Conservation (phyloP, 1,284 basidiomycete genomes). For the Fomitopsis pinicola region DNA sequence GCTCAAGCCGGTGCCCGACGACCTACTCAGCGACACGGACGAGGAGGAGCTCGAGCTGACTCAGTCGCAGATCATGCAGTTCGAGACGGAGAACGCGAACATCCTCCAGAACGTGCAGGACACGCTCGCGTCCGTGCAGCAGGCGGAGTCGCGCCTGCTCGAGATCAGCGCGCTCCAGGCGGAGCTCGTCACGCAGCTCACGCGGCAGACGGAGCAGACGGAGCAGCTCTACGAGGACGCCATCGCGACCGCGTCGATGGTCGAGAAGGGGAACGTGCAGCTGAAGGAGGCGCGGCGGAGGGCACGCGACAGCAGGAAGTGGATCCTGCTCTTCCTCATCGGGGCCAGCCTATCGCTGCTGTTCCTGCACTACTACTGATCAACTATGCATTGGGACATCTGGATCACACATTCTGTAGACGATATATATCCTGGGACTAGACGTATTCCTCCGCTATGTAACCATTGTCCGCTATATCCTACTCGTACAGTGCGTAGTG, state of each 20-base stretch:
- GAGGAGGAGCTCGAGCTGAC: slow-evolving; percentile 76
- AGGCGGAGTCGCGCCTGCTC: slow-evolving; percentile 82
- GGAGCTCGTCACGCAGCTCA: slow-evolving; percentile 83
- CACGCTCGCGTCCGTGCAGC: slow-evolving; percentile 81
- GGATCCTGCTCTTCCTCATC: slow-evolving; percentile 82
- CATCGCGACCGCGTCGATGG: slow-evolving; percentile 75
- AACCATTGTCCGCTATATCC: not conserved
- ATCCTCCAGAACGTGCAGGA: slow-evolving; percentile 80
- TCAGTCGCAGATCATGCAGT: slow-evolving; percentile 84
- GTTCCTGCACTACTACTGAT: slow-evolving; percentile 81
- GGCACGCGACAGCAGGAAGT: slow-evolving; percentile 78
- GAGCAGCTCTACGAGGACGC: slow-evolving; percentile 89
- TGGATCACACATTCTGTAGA: slow-evolving; percentile 9
- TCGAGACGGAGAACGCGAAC: slow-evolving; percentile 85
- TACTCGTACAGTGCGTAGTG: slow-evolving; percentile 6
- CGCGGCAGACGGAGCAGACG: slow-evolving; percentile 84
- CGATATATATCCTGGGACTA: slow-evolving; percentile 2
- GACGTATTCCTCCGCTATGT: not conserved
- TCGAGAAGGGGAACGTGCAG: slow-evolving; percentile 85
- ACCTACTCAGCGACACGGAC: slow-evolving; percentile 45
- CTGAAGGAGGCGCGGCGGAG: slow-evolving; percentile 79
- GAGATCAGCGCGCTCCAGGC: slow-evolving; percentile 90
- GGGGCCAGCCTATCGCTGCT: slow-evolving; percentile 82
- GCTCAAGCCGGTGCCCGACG: slow-evolving; percentile 32
- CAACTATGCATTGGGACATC: not conserved